Conservation (phyloP, 176 grass and related monocot species). For the Triticum aestivum region IWGSC_CS_RefSeq_v2.1 NC_057813.1:1282893-1283392, state of each 20-base stretch:
- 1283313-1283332: constrained; percentile 89
- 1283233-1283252: constrained; percentile 23
- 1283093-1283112: constrained; percentile 81
- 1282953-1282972: too few relatives aligned
- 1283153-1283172: constrained; percentile 78
- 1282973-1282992: too few relatives aligned
- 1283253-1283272: neutral
- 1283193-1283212: constrained; percentile 84
- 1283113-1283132: constrained; percentile 72
- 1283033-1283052: constrained; percentile 73
- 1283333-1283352: constrained; percentile 59
- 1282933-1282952: too few relatives aligned
- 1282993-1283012: neutral
- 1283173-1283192: constrained; percentile 73
- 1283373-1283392: neutral
- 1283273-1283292: constrained; percentile 49
- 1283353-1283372: constrained; percentile 35
- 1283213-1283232: constrained; percentile 49
- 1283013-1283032: constrained; percentile 64
- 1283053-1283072: constrained; percentile 71
- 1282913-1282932: neutral
- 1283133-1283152: constrained; percentile 88
- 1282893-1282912: too few relatives aligned
- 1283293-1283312: constrained; percentile 94
- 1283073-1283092: constrained; percentile 74